Conservation (phyloP, 768 basidiomycete species). For the Lactifluus piperatus region DNA sequence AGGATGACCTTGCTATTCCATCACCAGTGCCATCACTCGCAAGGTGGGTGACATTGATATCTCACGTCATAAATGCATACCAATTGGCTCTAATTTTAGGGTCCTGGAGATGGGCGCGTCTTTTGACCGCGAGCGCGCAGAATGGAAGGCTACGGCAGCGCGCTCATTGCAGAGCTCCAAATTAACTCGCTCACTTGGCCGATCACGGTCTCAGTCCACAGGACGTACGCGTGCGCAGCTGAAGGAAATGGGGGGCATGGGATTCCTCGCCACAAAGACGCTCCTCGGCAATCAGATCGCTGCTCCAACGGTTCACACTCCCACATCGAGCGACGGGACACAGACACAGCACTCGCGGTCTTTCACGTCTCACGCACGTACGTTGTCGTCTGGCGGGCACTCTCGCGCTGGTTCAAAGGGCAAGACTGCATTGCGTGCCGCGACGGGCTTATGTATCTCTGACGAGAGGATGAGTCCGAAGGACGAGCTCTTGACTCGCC, state of each 20-base stretch:
- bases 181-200: constrained; percentile 51
- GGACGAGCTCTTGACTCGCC: constrained; percentile 19
- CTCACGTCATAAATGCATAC: neutral
- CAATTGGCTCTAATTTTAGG: constrained; percentile 28
- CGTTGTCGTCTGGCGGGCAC: constrained; percentile 22
- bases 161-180: constrained; percentile 54
- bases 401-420: constrained; percentile 33
- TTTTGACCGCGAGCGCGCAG: constrained; percentile 52
- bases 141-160: constrained; percentile 58
- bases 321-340: constrained; percentile 18
- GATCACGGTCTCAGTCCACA: constrained; percentile 52
- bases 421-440: constrained; percentile 30
- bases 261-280: constrained; percentile 58
- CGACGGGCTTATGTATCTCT: constrained; percentile 23
- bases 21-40: constrained; percentile 51
- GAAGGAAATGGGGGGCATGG: constrained; percentile 33
- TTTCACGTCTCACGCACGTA: constrained; percentile 28
- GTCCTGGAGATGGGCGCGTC: constrained; percentile 57
- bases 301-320: constrained; percentile 35
- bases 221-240: constrained; percentile 26
- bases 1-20: constrained; percentile 49
- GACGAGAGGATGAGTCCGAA: constrained; percentile 19
- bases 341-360: constrained; percentile 27
- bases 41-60: constrained; percentile 27
- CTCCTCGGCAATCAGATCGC: constrained; percentile 56